Percentiles rank a stretch among this genome's conserved stretches.
phyloP scores from a whole-genome alignment of 2,329 filamentous ascomycete genomes.

The Phyllosticta citrichinensis region DNA sequence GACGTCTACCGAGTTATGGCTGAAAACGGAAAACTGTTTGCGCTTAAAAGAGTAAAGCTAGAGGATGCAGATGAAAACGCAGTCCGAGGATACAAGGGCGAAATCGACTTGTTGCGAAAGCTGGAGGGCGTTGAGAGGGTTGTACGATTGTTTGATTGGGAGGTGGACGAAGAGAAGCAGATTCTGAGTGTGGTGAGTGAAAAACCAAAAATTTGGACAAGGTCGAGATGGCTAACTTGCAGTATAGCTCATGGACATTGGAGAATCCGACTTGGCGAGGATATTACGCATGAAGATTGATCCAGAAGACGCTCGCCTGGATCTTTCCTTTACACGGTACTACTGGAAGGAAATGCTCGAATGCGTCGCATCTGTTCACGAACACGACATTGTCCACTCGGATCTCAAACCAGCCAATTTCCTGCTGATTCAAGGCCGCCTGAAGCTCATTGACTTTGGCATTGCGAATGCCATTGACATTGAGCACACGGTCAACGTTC shows the following conservation, averaged over 20 bases:
- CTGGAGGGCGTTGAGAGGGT: constrained; percentile 80
- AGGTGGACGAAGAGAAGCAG: constrained; percentile 87
- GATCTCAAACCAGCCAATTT: constrained; percentile 98
- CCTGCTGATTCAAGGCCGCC: constrained; percentile 74
- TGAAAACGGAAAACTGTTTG: constrained; percentile 92
- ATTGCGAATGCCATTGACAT: constrained; percentile 95
- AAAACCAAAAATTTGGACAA: neutral
- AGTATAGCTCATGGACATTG: constrained; percentile 83
- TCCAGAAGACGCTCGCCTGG: constrained; percentile 56
- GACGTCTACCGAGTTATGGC: constrained; percentile 96
- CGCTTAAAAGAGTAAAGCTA: constrained; percentile 83
- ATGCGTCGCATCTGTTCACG: constrained; percentile 81
- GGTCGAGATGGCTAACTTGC: neutral
- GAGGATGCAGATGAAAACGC: constrained; percentile 80
- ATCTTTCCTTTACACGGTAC: constrained; percentile 85
- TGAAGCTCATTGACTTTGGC: constrained; percentile 97
- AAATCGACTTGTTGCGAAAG: constrained; percentile 82
- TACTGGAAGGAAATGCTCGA: constrained; percentile 99
- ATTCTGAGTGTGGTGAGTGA: constrained; percentile 68
- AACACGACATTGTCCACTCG: constrained; percentile 86
- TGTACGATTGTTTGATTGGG: constrained; percentile 81
- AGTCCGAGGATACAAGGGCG: constrained; percentile 81
- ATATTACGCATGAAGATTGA: constrained; percentile 62
- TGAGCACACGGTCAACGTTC: constrained; percentile 93
- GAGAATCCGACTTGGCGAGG: constrained; percentile 84